Percentiles rank a stretch among this genome's conserved stretches.
Evolutionary conservation across 2,329 filamentous ascomycete genomes (phyloP).

Genomic region (Exophiala bonariae): DNA sequence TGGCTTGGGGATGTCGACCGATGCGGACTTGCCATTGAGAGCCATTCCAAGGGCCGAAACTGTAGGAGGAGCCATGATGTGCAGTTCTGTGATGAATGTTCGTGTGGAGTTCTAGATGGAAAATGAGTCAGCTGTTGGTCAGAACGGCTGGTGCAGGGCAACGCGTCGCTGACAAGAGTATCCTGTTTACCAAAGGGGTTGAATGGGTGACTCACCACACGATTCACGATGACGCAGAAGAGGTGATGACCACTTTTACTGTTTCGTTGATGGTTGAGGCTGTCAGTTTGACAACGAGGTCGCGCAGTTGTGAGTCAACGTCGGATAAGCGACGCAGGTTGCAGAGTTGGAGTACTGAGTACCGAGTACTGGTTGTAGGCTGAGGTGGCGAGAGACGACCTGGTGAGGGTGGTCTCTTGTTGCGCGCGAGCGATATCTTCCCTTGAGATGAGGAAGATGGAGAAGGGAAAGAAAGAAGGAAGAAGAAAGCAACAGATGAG

Average conservation of each 20-base stretch:
- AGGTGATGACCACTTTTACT: constrained; percentile 13
- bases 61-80: constrained; percentile 45
- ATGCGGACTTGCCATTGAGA: constrained; percentile 51
- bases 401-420: constrained; percentile 22
- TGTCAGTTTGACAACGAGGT: constrained; percentile 12
- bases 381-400: constrained; percentile 25
- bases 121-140: constrained; percentile 25
- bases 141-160: neutral
- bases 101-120: constrained; percentile 14
- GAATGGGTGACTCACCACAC: constrained; percentile 22
- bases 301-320: constrained; percentile 17
- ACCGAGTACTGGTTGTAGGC: constrained; percentile 10
- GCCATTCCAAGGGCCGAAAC: constrained; percentile 51
- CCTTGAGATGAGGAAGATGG: constrained; percentile 26
- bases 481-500: constrained; percentile 8
- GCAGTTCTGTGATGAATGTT: constrained; percentile 18
- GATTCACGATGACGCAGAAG: constrained; percentile 7
- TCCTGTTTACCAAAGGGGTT: neutral
- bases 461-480: constrained; percentile 15
- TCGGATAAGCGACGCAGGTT: constrained; percentile 10
- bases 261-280: constrained; percentile 5
- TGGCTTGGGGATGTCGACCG: constrained; percentile 49
- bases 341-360: constrained; percentile 7
- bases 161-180: constrained; percentile 12
- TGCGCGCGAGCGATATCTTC: constrained; percentile 25